These are phyloP conservation scores for Macrocystidia cucumis DNA, from an alignment of 1,284 basidiomycete genomes.

Conservation along the genomic window DNA sequence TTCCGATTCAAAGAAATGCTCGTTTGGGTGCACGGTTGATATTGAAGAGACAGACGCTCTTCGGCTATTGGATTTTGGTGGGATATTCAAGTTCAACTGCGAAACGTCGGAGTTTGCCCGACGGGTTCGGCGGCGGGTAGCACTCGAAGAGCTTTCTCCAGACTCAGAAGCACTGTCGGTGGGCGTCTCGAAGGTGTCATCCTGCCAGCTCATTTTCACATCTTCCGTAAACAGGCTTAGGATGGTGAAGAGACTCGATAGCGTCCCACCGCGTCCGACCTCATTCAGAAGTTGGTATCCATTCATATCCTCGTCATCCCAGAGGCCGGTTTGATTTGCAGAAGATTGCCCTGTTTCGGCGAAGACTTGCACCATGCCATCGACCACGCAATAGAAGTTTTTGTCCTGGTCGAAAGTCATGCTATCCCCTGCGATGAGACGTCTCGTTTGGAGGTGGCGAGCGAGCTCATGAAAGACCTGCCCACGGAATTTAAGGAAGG, in stretches of 20 bases:
- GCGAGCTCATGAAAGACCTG: slow-evolving; percentile 94
- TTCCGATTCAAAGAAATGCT: slow-evolving; percentile 20
- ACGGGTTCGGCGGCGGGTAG: slow-evolving; percentile 19
- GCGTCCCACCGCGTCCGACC: slow-evolving; percentile 90
- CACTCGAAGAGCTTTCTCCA: slow-evolving; percentile 13
- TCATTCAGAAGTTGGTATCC: slow-evolving; percentile 93
- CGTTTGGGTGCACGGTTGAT: slow-evolving; percentile 55
- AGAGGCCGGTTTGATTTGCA: slow-evolving; percentile 44
- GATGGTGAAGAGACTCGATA: slow-evolving; percentile 95
- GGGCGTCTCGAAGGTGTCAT: slow-evolving; percentile 31
- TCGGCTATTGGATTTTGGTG: slow-evolving; percentile 26
- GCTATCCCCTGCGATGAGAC: slow-evolving; percentile 87
- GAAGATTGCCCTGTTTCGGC: slow-evolving; percentile 54
- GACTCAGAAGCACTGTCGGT: slow-evolving; percentile 16
- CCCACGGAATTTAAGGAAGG: not conserved
- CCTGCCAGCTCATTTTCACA: slow-evolving; percentile 88
- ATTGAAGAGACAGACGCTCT: slow-evolving; percentile 53
- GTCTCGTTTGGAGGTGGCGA: slow-evolving; percentile 84
- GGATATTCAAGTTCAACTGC: slow-evolving; percentile 41
- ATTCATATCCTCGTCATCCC: slow-evolving; percentile 83
- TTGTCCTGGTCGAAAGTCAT: slow-evolving; percentile 88
- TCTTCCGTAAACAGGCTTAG: slow-evolving; percentile 95
- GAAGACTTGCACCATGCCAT: slow-evolving; percentile 84
- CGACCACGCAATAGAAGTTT: slow-evolving; percentile 94
- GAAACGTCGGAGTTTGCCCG: slow-evolving; percentile 57